These are phyloP conservation scores for Pseudopithomyces maydicus DNA, from an alignment of 2,329 filamentous ascomycete species.

Conservation along the genomic window DNA sequence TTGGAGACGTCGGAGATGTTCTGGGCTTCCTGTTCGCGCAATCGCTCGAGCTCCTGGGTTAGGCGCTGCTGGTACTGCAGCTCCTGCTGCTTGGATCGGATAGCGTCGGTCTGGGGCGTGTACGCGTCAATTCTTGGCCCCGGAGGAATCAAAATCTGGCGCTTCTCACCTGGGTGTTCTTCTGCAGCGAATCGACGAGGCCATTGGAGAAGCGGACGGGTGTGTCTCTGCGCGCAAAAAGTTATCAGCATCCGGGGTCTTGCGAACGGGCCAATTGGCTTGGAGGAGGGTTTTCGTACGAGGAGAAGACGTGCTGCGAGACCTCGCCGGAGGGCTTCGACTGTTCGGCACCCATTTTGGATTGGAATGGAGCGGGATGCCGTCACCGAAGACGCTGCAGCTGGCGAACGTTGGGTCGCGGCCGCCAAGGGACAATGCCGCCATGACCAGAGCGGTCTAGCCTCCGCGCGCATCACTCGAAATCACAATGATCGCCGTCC, in stretches of 20 bases:
- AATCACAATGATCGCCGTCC: constrained; percentile 7
- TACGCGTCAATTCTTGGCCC: constrained; percentile 6
- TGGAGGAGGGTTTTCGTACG: constrained; percentile 51
- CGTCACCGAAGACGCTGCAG: constrained; percentile 24
- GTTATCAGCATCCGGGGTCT: constrained; percentile 32
- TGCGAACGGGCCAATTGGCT: constrained; percentile 28
- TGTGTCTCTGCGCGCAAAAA: constrained; percentile 56
- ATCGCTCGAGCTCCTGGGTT: constrained; percentile 79
- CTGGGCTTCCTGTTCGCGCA: constrained; percentile 72
- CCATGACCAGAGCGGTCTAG: constrained; percentile 19
- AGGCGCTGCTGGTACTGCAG: constrained; percentile 88
- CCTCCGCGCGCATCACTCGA: constrained; percentile 9
- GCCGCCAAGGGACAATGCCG: constrained; percentile 27
- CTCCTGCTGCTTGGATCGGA: constrained; percentile 81
- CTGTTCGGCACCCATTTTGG: constrained; percentile 64
- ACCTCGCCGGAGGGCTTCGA: constrained; percentile 63
- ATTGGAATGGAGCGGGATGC: constrained; percentile 21
- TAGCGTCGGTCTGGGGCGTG: constrained; percentile 75
- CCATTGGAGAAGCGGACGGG: constrained; percentile 78
- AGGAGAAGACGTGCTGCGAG: constrained; percentile 65
- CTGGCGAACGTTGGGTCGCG: constrained; percentile 36
- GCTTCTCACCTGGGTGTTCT: constrained; percentile 75
- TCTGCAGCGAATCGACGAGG: constrained; percentile 81
- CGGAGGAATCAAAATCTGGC: not conserved
- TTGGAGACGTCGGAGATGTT: constrained; percentile 72